A percentile compares a stretch with the other conserved stretches of the same genome.
Conservation (phyloP, 169 alveolate genomes). For the Plasmodium sp. region DNA sequence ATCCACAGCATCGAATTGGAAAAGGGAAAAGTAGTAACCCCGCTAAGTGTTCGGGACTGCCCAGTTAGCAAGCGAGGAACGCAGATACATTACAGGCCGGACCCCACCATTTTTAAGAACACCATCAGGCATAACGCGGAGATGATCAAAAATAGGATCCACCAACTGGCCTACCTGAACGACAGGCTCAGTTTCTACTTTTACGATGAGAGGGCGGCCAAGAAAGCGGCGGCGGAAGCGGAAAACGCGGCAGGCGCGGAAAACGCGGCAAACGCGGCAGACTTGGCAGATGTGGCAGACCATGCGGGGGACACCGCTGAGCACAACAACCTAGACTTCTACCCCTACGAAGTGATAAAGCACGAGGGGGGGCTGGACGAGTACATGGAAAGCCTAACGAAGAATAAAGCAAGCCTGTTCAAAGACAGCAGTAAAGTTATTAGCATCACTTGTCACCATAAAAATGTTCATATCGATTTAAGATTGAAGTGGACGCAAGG, state of each 20-base stretch:
- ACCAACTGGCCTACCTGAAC: constrained; percentile 73
- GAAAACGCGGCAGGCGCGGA: background rate
- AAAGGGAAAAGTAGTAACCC: constrained; percentile 77
- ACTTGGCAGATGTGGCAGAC: no score
- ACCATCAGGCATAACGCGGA: constrained; percentile 45
- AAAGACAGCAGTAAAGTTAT: constrained; percentile 51
- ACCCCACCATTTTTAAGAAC: constrained; percentile 60
- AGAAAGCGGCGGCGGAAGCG: background rate
- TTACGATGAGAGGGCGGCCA: constrained; percentile 61
- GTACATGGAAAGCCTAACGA: constrained; percentile 51
- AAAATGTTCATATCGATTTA: constrained; percentile 65
- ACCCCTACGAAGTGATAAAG: constrained; percentile 57
- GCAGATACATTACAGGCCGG: constrained; percentile 69
- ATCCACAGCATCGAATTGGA: constrained; percentile 79
- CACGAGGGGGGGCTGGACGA: constrained; percentile 70
- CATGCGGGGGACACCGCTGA: background rate
- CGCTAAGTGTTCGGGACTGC: constrained; percentile 43
- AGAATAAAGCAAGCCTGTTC: constrained; percentile 39
- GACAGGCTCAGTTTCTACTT: constrained; percentile 53
- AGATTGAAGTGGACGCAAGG: constrained; percentile 78
- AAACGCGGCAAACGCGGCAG: background rate
- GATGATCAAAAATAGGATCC: constrained; percentile 41
- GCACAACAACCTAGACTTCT: constrained; percentile 8
- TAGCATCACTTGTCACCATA: constrained; percentile 49
- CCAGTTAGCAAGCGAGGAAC: constrained; percentile 70